Percentiles rank a stretch among this genome's conserved stretches.
Conservation (phyloP, 2,329 filamentous ascomycete genomes). For the Didymella pinodella region DNA sequence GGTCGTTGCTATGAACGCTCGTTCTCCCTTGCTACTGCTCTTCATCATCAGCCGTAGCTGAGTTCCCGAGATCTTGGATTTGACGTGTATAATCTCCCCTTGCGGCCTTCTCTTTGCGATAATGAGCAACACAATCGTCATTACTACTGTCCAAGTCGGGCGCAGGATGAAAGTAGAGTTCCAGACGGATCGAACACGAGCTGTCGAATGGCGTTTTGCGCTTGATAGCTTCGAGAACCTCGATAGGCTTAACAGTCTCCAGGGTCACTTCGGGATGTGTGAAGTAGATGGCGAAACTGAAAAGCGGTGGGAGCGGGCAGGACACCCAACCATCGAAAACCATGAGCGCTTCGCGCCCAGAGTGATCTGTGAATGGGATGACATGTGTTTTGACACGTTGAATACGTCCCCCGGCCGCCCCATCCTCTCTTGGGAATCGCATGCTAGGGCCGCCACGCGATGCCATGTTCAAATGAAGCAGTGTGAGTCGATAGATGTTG, state of each 20-base stretch:
- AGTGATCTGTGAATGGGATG: too few relatives aligned
- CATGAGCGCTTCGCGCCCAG: too few relatives aligned
- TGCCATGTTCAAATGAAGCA: too few relatives aligned
- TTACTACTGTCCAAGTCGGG: slow-evolving; percentile 3
- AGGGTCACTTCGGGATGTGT: background rate
- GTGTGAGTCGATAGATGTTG: too few relatives aligned
- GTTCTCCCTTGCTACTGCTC: slow-evolving; percentile 15
- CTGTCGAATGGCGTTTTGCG: slow-evolving; percentile 12
- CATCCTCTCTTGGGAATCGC: too few relatives aligned
- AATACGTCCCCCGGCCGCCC: too few relatives aligned
- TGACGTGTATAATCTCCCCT: slow-evolving; percentile 21
- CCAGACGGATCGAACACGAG: slow-evolving; percentile 16
- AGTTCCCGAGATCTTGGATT: slow-evolving; percentile 15
- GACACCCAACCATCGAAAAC: too few relatives aligned
- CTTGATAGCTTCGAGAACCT: slow-evolving; percentile 19
- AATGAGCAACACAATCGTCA: slow-evolving; percentile 17
- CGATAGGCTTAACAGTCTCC: slow-evolving; percentile 19
- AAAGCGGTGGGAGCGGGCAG: too few relatives aligned
- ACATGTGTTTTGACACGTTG: too few relatives aligned
- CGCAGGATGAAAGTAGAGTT: slow-evolving; percentile 11
- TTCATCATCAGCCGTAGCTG: slow-evolving; percentile 15
- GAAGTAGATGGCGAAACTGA: too few relatives aligned
- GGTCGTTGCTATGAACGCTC: background rate
- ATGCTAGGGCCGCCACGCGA: too few relatives aligned
- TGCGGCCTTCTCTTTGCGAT: slow-evolving; percentile 19